These are phyloP conservation scores for Pichia sorboxylosa DNA, from an alignment of 1,139 yeast species.

Conservation along the genomic window DNA sequence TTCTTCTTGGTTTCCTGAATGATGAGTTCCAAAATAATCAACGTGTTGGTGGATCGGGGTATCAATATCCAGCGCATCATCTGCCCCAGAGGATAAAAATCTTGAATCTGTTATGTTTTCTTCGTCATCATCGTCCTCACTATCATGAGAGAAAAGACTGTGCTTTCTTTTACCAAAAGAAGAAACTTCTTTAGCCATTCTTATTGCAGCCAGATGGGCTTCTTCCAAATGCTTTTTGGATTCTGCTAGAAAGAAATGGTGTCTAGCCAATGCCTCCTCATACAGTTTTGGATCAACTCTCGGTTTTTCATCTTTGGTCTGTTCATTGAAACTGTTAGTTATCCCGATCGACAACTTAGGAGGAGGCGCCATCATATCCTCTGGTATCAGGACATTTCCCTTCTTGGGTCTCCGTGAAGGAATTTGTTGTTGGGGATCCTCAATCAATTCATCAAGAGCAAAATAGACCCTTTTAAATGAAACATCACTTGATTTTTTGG, in stretches of 20 bases:
- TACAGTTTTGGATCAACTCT: conserved; percentile 31
- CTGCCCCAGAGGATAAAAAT: conserved; percentile 2
- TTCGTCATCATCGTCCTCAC: conserved; percentile 20
- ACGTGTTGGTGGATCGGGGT: conserved; percentile 64
- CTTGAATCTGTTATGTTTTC: conserved; percentile 13
- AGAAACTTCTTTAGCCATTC: conserved; percentile 55
- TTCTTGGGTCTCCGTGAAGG: conserved; percentile 74
- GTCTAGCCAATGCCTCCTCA: conserved; percentile 45
- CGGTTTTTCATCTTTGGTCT: conserved; percentile 32
- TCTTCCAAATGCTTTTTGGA: conserved; percentile 65
- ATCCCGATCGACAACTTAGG: conserved; percentile 59
- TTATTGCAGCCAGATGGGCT: conserved; percentile 58
- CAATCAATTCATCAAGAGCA: conserved; percentile 53
- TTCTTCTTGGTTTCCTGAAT: conserved; percentile 1
- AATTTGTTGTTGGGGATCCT: conserved; percentile 91
- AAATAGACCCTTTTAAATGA: conserved; percentile 62
- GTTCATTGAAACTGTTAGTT: conserved; percentile 31
- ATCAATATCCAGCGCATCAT: conserved; percentile 31
- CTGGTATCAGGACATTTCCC: conserved; percentile 73
- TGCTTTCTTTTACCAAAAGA: conserved; percentile 26
- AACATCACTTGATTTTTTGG: conserved; percentile 19
- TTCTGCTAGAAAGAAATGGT: conserved; percentile 41
- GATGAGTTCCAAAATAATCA: conserved; percentile 35
- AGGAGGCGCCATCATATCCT: conserved; percentile 52
- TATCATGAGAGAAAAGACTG: conserved; percentile 15